Conservation (phyloP, 148 eudicot genomes). For the Fallopia convolvulus region DNA sequence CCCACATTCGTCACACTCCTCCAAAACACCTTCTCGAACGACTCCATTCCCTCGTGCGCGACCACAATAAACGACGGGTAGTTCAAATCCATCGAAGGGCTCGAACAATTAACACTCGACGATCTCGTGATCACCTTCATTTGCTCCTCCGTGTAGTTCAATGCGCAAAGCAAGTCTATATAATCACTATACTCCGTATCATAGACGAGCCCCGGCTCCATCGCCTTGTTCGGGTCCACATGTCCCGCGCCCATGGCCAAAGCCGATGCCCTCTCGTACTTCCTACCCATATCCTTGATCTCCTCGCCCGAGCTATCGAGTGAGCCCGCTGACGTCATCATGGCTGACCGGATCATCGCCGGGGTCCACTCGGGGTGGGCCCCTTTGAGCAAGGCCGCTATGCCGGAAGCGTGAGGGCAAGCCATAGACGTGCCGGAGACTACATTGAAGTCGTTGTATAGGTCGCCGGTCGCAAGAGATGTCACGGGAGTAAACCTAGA, state of each 20-base stretch:
- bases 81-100: constrained; percentile 10
- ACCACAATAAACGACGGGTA: constrained; percentile 16
- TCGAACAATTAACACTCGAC: not conserved
- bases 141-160: constrained; percentile 15
- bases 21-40: constrained; percentile 5
- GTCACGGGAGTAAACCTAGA: not conserved
- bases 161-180: constrained; percentile 14
- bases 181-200: constrained; percentile 13
- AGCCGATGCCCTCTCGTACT: constrained; percentile 3
- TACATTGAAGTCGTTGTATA: constrained; percentile 10
- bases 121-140: constrained; percentile 13
- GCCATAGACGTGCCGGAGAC: constrained; percentile 27
- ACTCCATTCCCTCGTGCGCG: not conserved
- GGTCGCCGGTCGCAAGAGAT: too few species aligned
- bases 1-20: constrained; percentile 20
- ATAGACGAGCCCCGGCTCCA: constrained; percentile 22
- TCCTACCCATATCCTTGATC: constrained; percentile 3
- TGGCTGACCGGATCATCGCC: constrained; percentile 18
- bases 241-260: constrained; percentile 22
- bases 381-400: constrained; percentile 17
- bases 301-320: not conserved
- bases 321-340: constrained; percentile 19
- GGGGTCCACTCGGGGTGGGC: constrained; percentile 22
- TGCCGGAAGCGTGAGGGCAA: constrained; percentile 20
- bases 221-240: constrained; percentile 15